These are phyloP conservation scores for Citrus glauca DNA, from an alignment of 345 rosid genomes.

Conservation along the genomic window DNA sequence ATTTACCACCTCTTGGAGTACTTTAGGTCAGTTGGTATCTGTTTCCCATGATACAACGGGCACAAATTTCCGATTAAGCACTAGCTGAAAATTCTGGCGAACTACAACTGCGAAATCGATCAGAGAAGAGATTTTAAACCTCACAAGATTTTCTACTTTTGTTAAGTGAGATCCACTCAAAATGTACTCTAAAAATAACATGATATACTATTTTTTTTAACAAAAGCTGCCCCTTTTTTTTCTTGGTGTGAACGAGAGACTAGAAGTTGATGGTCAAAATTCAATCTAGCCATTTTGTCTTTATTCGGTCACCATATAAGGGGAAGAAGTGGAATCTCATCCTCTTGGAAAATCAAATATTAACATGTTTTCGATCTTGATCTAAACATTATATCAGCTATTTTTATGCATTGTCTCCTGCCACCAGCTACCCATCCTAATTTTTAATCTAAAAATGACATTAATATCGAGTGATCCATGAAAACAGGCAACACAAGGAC, in stretches of 20 bases:
- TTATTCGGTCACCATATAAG: not conserved
- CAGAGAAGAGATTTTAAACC: too few species aligned
- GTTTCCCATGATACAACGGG: too few species aligned
- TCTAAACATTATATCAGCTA: not conserved
- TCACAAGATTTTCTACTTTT: too few species aligned
- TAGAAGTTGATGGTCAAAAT: not conserved
- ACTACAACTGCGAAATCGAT: too few species aligned
- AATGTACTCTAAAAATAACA: too few species aligned
- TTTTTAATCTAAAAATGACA: not conserved
- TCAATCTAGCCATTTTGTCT: not conserved
- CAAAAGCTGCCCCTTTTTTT: constrained; percentile 22
- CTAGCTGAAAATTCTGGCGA: too few species aligned
- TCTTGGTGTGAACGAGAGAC: not conserved
- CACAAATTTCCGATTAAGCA: too few species aligned
- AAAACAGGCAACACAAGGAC: not conserved
- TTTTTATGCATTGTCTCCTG: not conserved
- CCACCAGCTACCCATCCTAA: not conserved
- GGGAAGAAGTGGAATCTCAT: constrained; percentile 17
- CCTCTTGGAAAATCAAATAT: not conserved
- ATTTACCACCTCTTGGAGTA: too few species aligned
- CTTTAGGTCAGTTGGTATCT: too few species aligned
- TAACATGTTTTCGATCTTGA: not conserved
- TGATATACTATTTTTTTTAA: too few species aligned
- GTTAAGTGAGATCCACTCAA: too few species aligned
- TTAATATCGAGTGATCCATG: not conserved